These are phyloP conservation scores for Sporormia fimetaria DNA, from an alignment of 495 filamentous ascomycete species.

Conservation along the genomic window DNA sequence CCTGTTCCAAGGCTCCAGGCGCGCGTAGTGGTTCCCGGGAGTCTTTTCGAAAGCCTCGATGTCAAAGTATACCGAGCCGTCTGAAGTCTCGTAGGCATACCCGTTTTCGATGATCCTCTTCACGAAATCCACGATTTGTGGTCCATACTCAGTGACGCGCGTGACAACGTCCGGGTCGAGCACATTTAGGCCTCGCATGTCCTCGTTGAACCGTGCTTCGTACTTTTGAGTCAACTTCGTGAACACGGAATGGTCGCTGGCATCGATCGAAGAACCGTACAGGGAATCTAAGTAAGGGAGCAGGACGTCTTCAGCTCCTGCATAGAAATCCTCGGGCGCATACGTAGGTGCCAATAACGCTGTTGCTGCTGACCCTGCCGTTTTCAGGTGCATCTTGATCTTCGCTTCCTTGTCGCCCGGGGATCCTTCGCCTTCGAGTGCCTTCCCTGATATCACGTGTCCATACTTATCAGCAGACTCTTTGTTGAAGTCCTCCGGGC, in stretches of 20 bases:
- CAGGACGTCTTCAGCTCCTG: conserved; percentile 52
- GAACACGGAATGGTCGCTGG: conserved; percentile 64
- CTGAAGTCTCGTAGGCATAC: conserved; percentile 68
- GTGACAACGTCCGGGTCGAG: conserved; percentile 71
- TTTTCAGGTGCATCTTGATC: conserved; percentile 86
- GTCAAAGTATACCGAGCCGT: conserved; percentile 91
- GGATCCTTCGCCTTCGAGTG: conserved; percentile 48
- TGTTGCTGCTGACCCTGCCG: conserved; percentile 37
- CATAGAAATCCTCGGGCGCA: conserved; percentile 39
- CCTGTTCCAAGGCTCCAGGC: conserved; percentile 75
- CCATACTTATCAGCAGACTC: conserved; percentile 52
- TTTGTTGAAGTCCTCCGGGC: conserved; percentile 43
- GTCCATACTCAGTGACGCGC: conserved; percentile 79
- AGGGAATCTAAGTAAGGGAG: conserved; percentile 74
- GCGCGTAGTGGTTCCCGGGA: conserved; percentile 65
- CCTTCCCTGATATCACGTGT: conserved; percentile 26
- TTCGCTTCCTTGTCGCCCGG: conserved; percentile 69
- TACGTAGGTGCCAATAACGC: conserved; percentile 20
- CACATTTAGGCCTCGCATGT: conserved; percentile 80
- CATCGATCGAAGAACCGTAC: conserved; percentile 62
- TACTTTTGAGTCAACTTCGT: conserved; percentile 69
- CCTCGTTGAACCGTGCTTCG: conserved; percentile 71
- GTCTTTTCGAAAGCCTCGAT: conserved; percentile 75
- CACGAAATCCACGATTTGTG: conserved; percentile 70
- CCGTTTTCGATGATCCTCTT: conserved; percentile 69